These are phyloP conservation scores for Borealophlyctis nickersoniae DNA, from an alignment of 192 early-diverging fungal genomes.

Conservation along the genomic window DNA sequence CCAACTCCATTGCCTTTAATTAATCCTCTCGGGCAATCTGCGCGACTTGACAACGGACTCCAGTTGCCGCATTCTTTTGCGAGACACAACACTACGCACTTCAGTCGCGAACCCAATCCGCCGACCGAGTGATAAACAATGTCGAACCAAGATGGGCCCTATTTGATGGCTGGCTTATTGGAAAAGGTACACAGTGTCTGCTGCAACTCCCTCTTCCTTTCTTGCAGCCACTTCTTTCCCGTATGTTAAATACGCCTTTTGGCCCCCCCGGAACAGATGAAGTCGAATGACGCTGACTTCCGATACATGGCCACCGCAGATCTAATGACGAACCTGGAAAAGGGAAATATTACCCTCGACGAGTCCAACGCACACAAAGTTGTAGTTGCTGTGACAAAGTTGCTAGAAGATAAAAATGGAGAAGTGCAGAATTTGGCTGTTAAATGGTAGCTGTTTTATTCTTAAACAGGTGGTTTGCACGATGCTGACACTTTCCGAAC, in stretches of 20 bases:
- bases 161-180: conserved; percentile 64
- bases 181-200: conserved; percentile 57
- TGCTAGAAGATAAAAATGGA: conserved; percentile 77
- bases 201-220: neutral
- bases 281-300: conserved; percentile 69
- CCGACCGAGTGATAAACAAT: too few species aligned
- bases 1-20: too few species aligned
- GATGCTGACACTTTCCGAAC: too few species aligned
- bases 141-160: conserved; percentile 35
- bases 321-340: conserved; percentile 69
- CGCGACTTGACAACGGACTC: too few species aligned
- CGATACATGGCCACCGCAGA: conserved; percentile 85
- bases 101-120: too few species aligned
- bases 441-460: conserved; percentile 58
- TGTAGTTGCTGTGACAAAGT: conserved; percentile 46
- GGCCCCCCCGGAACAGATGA: conserved; percentile 33
- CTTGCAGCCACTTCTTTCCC: neutral
- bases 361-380: conserved; percentile 55
- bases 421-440: conserved; percentile 84
- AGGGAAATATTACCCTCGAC: conserved; percentile 50
- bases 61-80: too few species aligned
- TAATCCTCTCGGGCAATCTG: too few species aligned
- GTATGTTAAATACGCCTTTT: neutral
- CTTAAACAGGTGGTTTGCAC: neutral
- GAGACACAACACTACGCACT: too few species aligned